Evolutionary conservation across 306 rosid genomes (phyloP), one percentile per base, ranked within the genome.

Genomic region (Pyrus pyrifolia): DNA sequence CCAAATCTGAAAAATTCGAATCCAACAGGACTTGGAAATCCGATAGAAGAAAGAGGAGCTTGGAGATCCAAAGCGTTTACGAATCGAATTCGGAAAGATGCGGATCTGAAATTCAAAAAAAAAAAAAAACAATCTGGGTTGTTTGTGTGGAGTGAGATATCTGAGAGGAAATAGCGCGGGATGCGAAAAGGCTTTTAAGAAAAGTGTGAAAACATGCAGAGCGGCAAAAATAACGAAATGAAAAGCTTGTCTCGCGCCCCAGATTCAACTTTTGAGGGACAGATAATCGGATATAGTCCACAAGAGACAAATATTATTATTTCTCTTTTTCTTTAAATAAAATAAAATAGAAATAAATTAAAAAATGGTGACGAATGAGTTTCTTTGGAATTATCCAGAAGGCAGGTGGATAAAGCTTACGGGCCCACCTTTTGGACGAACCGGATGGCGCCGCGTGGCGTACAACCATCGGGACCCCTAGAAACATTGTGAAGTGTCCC

Each of bases 141-240:
- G 8, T 74, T 60, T n/a, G 67, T 51, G 65, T n/a, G 10, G 27
- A 58, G 52, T 57, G 81, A 79, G 82, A 84, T 78, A 82, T n/a
- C 3, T 1, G 77, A 38, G 51, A 44, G 29, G 30, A 58, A 71
- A 17, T 30, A 78, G 71, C 61, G 65, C 64, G 60, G 74, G 82
- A 70, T 77, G 76, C 2, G 42, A 58, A 2, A 58, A 73, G 87
- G 58, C 84, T 79, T 75, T 55, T 18, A 7, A 51, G 55, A 33
- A 9, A 79, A n/a, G 59, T 69, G 68, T 66, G 55, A 51, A 51
- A 70, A 61, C 76, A 80, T 60, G 44, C 75, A 78, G 82, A 69
- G 96, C 93, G 94, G 85, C 88, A 89, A 89, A 82, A 82, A 74
- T 83, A 81, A 80, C 72, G 85, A 86, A 86, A 83, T 78, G 81